phyloP scores from a whole-genome alignment of 495 filamentous ascomycete genomes.

The Penicillium arizonense region DNA sequence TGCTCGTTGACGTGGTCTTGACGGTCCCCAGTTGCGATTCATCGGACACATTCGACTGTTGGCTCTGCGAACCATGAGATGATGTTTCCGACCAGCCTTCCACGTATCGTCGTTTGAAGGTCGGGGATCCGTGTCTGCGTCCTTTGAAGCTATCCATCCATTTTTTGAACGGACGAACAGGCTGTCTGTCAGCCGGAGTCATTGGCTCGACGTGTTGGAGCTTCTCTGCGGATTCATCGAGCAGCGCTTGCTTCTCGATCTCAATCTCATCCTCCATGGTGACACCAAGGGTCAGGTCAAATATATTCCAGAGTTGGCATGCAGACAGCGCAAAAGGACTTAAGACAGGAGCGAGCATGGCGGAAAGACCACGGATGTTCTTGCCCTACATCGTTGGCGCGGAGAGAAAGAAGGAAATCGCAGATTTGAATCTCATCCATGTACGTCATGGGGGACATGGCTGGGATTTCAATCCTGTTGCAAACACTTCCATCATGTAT shows the following conservation, averaged over 20 bases:
- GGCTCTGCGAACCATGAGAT: slow-evolving; percentile 4
- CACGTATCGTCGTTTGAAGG: slow-evolving; percentile 28
- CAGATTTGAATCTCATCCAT: slow-evolving; percentile 29
- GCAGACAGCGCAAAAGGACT: slow-evolving; percentile 3
- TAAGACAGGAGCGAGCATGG: slow-evolving; percentile 10
- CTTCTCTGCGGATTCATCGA: slow-evolving; percentile 13
- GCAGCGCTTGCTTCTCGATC: not conserved
- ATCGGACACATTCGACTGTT: slow-evolving; percentile 31
- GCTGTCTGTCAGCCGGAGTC: slow-evolving; percentile 5
- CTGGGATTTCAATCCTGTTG: slow-evolving; percentile 16
- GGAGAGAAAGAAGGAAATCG: slow-evolving; percentile 10
- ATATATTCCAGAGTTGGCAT: slow-evolving; percentile 3
- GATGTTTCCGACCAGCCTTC: slow-evolving; percentile 47
- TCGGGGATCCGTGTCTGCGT: slow-evolving; percentile 28
- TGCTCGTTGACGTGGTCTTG: slow-evolving; percentile 72
- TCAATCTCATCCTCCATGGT: slow-evolving; percentile 15
- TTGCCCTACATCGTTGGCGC: not conserved
- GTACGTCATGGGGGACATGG: slow-evolving; percentile 26
- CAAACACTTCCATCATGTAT: not conserved
- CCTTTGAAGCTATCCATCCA: slow-evolving; percentile 56
- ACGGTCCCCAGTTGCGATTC: slow-evolving; percentile 75
- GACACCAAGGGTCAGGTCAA: slow-evolving; percentile 2
- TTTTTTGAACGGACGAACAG: slow-evolving; percentile 43
- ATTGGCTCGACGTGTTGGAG: not conserved
- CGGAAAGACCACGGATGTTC: slow-evolving; percentile 15